phyloP scores from a whole-genome alignment of 305 asterid genomes.

The Euphrasia arctica region DNA sequence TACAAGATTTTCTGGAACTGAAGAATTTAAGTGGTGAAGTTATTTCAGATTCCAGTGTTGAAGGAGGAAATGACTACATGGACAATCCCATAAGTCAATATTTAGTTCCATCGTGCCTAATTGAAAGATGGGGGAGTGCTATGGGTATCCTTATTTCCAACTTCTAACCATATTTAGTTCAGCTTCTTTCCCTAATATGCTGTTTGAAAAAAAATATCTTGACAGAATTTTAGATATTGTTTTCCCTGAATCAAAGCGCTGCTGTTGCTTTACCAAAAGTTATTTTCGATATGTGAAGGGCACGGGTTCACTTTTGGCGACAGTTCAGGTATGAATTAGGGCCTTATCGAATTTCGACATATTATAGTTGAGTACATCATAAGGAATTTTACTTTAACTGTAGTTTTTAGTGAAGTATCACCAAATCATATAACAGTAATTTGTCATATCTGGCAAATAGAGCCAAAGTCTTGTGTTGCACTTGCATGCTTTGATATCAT shows the following conservation, averaged over 20 bases:
- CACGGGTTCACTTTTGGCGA: slow-evolving; percentile 91
- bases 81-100: slow-evolving; percentile 33
- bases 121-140: slow-evolving; percentile 91
- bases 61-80: slow-evolving; percentile 33
- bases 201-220: slow-evolving; percentile 28
- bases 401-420: not conserved
- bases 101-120: slow-evolving; percentile 65
- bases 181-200: slow-evolving; percentile 7
- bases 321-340: slow-evolving; percentile 34
- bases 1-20: slow-evolving; percentile 63
- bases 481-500: slow-evolving; percentile 9
- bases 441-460: not conserved
- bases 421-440: slow-evolving; percentile 8
- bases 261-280: slow-evolving; percentile 96
- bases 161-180: slow-evolving; percentile 16
- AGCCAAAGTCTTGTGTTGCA: slow-evolving; percentile 4
- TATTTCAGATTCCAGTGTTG: slow-evolving; percentile 33
- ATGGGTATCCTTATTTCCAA: slow-evolving; percentile 73
- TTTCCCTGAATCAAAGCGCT: slow-evolving; percentile 83
- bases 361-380: slow-evolving; percentile 1
- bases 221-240: slow-evolving; percentile 66
- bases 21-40: slow-evolving; percentile 31
- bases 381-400: slow-evolving; percentile 6
- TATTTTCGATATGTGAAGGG: slow-evolving; percentile 93
- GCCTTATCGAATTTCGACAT: slow-evolving; percentile 4